Evolutionary conservation across 2,329 filamentous ascomycete species (phyloP).

Genomic region (Neonectria magnoliae): DNA sequence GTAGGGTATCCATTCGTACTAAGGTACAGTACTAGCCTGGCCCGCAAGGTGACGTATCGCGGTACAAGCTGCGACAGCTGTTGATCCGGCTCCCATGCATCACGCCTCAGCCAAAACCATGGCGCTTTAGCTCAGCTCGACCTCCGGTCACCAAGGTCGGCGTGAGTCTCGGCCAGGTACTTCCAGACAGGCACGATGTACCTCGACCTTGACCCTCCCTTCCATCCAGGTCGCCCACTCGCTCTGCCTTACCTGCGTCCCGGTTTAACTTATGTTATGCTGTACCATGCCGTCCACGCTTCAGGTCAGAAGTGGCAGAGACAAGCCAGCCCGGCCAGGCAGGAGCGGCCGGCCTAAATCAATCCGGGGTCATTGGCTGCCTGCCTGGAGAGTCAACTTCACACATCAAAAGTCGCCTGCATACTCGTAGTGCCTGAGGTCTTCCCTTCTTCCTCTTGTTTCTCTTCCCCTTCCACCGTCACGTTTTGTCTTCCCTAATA

Average conservation of each 20-base stretch:
- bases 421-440: constrained; percentile 29
- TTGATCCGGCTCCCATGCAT: background rate
- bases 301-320: constrained; percentile 10
- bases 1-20: background rate
- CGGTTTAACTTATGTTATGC: background rate
- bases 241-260: constrained; percentile 16
- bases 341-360: background rate
- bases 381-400: constrained; percentile 39
- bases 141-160: background rate
- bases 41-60: background rate
- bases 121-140: background rate
- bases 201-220: constrained; percentile 18
- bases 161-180: constrained; percentile 15
- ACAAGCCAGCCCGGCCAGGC: constrained; percentile 3
- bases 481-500: constrained; percentile 17
- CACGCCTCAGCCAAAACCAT: background rate
- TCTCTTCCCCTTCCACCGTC: constrained; percentile 15
- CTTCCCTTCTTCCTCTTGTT: constrained; percentile 24
- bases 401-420: constrained; percentile 36
- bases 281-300: background rate
- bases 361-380: constrained; percentile 37
- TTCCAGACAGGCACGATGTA: constrained; percentile 19
- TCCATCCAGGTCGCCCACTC: background rate
- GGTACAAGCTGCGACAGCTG: background rate
- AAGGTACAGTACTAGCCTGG: background rate